Evolutionary conservation across 2,329 filamentous ascomycete genomes (phyloP).

Genomic region (Chaetothyriales sp.): DNA sequence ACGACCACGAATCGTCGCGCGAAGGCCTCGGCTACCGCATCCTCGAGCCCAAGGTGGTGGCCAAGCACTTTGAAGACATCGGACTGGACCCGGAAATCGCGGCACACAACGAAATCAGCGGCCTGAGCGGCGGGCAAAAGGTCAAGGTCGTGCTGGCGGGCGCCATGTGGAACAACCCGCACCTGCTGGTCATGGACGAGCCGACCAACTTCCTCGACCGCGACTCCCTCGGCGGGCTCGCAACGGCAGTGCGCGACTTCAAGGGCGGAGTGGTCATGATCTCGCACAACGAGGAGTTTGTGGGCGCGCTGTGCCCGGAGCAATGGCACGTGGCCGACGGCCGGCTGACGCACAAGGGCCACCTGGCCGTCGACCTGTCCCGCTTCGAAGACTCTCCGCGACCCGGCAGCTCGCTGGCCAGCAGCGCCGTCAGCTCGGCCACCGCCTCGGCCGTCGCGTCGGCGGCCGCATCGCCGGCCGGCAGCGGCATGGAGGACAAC

Average conservation of each 20-base stretch:
- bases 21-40: slow-evolving; percentile 94
- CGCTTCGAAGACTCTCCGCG: slow-evolving; percentile 69
- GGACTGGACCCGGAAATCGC: slow-evolving; percentile 95
- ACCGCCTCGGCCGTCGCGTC: slow-evolving; percentile 50
- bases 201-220: slow-evolving; percentile 98
- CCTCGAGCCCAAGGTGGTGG: slow-evolving; percentile 83
- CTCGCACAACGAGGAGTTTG: slow-evolving; percentile 98
- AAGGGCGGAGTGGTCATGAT: slow-evolving; percentile 98
- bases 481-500: slow-evolving; percentile 72
- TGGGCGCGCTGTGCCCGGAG: slow-evolving; percentile 86
- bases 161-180: slow-evolving; percentile 98
- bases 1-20: slow-evolving; percentile 96
- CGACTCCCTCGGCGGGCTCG: slow-evolving; percentile 88
- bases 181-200: slow-evolving; percentile 92
- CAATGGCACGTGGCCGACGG: slow-evolving; percentile 92
- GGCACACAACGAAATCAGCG: slow-evolving; percentile 96
- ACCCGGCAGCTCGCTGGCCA: slow-evolving; percentile 29
- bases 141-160: slow-evolving; percentile 96
- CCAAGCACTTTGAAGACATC: slow-evolving; percentile 95
- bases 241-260: slow-evolving; percentile 96
- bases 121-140: slow-evolving; percentile 91
- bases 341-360: slow-evolving; percentile 70
- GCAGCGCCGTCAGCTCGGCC: slow-evolving; percentile 45
- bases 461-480: slow-evolving; percentile 51
- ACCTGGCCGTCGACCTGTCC: slow-evolving; percentile 58